Evolutionary conservation across 768 basidiomycete species (phyloP).

Genomic region (Macrolepiota dolichaula): DNA sequence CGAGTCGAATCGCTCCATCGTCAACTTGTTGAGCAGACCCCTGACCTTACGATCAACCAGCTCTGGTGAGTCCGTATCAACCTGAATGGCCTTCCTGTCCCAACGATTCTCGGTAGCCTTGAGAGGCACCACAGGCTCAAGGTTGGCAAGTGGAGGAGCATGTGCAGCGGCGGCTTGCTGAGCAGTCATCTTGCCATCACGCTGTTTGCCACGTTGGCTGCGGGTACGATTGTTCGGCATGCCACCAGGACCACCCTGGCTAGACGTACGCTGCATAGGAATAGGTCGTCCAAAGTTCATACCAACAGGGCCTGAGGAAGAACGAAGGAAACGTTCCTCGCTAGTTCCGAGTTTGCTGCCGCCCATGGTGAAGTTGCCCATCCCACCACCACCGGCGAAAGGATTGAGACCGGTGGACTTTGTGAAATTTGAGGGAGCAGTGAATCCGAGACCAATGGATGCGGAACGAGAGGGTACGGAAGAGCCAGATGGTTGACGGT

Average conservation of each 20-base stretch:
- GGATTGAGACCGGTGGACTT: conserved; percentile 42
- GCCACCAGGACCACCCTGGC: conserved; percentile 55
- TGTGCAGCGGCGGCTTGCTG: conserved; percentile 24
- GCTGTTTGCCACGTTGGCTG: conserved; percentile 81
- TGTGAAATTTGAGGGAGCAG: conserved; percentile 36
- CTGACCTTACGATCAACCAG: conserved; percentile 93
- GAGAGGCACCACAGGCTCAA: conserved; percentile 78
- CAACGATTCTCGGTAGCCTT: conserved; percentile 81
- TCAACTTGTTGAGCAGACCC: conserved; percentile 88
- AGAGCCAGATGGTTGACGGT: conserved; percentile 41
- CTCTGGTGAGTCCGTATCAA: conserved; percentile 72
- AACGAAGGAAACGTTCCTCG: conserved; percentile 67
- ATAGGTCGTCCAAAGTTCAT: conserved; percentile 53
- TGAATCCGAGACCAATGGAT: conserved; percentile 40
- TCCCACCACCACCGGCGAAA: conserved; percentile 25
- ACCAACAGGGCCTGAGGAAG: conserved; percentile 50
- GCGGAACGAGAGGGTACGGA: conserved; percentile 40
- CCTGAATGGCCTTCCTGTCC: conserved; percentile 51
- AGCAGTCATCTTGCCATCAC: conserved; percentile 44
- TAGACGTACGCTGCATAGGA: conserved; percentile 66
- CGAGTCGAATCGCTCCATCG: conserved; percentile 94
- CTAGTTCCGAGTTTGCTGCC: conserved; percentile 54
- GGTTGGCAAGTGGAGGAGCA: conserved; percentile 16
- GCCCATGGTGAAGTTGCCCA: conserved; percentile 66
- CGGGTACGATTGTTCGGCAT: conserved; percentile 58